Conservation (phyloP, 352 stramenopile species). For the Plasmopara halstedii region DNA sequence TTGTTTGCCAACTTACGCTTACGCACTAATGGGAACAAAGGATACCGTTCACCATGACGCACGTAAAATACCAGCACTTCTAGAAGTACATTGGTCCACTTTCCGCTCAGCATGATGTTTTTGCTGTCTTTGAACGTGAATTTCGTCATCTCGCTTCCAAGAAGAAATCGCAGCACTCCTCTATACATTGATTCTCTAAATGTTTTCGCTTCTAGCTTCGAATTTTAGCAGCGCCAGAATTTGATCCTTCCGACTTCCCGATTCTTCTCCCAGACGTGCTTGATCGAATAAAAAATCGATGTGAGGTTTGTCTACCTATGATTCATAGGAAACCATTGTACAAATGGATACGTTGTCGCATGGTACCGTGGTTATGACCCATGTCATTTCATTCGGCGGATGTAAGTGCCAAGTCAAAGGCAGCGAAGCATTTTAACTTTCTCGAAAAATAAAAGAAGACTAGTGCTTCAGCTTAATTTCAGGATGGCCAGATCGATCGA, state of each 20-base stretch:
- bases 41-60: constrained; percentile 44
- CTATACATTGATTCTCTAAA: constrained; percentile 26
- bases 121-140: constrained; percentile 37
- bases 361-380: too few relatives aligned
- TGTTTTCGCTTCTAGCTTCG: constrained; percentile 1
- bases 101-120: constrained; percentile 35
- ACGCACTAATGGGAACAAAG: constrained; percentile 25
- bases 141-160: constrained; percentile 27
- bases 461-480: too few relatives aligned
- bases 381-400: too few relatives aligned
- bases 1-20: constrained; percentile 9
- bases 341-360: too few relatives aligned
- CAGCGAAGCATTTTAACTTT: too few relatives aligned
- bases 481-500: too few relatives aligned
- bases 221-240: constrained; percentile 16
- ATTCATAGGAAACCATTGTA: too few relatives aligned
- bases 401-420: too few relatives aligned
- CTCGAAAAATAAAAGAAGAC: too few relatives aligned
- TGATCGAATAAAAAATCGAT: too few relatives aligned
- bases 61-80: constrained; percentile 23
- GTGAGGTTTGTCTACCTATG: too few relatives aligned
- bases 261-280: too few relatives aligned
- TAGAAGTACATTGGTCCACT: constrained; percentile 30
- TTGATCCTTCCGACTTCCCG: constrained; percentile 16
- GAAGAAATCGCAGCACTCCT: constrained; percentile 16